phyloP scores from a whole-genome alignment of 2,329 filamentous ascomycete genomes.

The Teratosphaeria epicoccoides region DNA sequence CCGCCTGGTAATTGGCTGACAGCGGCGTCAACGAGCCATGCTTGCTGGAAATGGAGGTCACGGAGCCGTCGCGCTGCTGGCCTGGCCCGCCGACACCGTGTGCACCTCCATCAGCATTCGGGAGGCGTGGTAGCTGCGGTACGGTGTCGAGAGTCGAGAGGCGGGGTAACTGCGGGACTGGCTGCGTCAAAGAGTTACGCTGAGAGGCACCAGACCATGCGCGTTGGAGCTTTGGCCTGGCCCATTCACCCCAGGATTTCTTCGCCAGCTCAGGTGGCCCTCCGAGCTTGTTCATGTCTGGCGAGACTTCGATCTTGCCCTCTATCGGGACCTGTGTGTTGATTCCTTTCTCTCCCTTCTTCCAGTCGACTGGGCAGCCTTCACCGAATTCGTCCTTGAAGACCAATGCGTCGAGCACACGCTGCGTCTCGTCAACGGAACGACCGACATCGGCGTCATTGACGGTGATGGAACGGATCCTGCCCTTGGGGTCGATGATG shows the following conservation, averaged over 20 bases:
- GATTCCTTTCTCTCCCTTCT: constrained; percentile 23
- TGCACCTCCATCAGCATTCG: neutral
- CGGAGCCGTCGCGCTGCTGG: neutral
- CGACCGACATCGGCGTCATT: constrained; percentile 57
- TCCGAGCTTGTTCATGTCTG: no score
- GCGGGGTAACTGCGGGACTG: neutral
- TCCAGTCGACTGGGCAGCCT: constrained; percentile 27
- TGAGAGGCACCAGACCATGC: constrained; percentile 20
- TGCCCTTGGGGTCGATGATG: constrained; percentile 54
- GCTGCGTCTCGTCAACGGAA: constrained; percentile 53
- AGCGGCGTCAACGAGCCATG: neutral
- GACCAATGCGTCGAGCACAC: constrained; percentile 43
- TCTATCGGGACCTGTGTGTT: constrained; percentile 17
- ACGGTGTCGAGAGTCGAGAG: no score
- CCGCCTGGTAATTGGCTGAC: neutral
- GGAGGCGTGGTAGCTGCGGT: neutral
- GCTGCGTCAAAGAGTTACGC: neutral
- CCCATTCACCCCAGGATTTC: constrained; percentile 24
- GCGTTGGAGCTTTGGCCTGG: constrained; percentile 21
- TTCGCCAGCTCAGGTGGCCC: constrained; percentile 14
- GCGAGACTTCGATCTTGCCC: constrained; percentile 9
- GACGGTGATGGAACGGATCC: constrained; percentile 51
- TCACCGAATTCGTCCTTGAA: constrained; percentile 34
- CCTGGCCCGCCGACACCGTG: neutral
- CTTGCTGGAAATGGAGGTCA: neutral